Evolutionary conservation across 306 rosid species (phyloP).

Genomic region (Hippophae tibetana): DNA sequence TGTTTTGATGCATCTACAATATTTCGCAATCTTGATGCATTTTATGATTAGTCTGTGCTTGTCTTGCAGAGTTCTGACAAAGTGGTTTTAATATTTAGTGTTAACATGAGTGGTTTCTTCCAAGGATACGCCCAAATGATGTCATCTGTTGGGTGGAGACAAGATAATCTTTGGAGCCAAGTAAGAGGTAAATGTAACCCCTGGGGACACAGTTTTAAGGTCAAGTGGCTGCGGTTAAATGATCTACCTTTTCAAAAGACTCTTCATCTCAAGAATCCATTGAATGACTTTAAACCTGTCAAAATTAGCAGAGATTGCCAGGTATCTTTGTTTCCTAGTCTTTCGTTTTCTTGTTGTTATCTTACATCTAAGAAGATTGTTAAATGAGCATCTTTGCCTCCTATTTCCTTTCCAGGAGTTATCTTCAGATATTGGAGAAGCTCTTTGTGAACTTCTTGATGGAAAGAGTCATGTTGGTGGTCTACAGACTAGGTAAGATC

Average conservation of each 20-base stretch:
- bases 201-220: conserved; percentile 71
- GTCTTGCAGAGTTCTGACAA: conserved; percentile 59
- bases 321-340: conserved; percentile 28
- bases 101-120: conserved; percentile 81
- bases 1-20: conserved; percentile 2
- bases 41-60: conserved; percentile 30
- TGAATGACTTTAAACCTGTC: conserved; percentile 79
- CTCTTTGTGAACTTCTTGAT: conserved; percentile 74
- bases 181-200: conserved; percentile 61
- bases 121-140: conserved; percentile 84
- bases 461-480: conserved; percentile 28
- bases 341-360: conserved; percentile 3
- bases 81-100: conserved; percentile 66
- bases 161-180: conserved; percentile 64
- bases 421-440: conserved; percentile 63
- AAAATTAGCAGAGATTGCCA: conserved; percentile 86
- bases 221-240: conserved; percentile 61
- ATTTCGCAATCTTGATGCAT: conserved; percentile 15
- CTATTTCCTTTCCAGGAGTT: conserved; percentile 47
- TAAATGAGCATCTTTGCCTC: conserved; percentile 16
- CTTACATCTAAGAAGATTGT: conserved; percentile 7
- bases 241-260: conserved; percentile 69
- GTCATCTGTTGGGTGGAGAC: conserved; percentile 67
- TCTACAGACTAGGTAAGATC: conserved; percentile 33
- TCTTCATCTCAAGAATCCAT: conserved; percentile 72